Evolutionary conservation across 2,329 filamentous ascomycete species (phyloP).

Genomic region (Neodidymelliopsis sp.): DNA sequence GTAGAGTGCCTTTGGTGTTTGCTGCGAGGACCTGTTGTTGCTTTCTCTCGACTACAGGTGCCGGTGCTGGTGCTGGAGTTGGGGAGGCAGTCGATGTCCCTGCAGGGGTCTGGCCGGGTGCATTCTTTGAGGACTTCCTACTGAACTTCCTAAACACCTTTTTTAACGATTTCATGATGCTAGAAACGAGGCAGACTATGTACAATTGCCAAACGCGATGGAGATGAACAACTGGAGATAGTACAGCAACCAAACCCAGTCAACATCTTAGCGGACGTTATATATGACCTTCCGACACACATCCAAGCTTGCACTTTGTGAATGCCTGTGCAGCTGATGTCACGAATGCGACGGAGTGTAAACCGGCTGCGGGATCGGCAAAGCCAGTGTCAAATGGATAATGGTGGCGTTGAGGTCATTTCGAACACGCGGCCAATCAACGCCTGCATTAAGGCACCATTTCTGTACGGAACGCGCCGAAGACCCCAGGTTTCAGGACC

Average conservation of each 20-base stretch:
- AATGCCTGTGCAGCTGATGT: slow-evolving; percentile 44
- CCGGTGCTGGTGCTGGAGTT: slow-evolving; percentile 10
- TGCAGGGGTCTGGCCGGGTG: neutral
- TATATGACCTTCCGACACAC: slow-evolving; percentile 26
- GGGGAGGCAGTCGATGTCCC: neutral
- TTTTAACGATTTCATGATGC: slow-evolving; percentile 36
- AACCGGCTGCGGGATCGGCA: slow-evolving; percentile 31
- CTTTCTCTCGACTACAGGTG: slow-evolving; percentile 9
- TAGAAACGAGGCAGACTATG: slow-evolving; percentile 11
- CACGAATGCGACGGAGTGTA: slow-evolving; percentile 31
- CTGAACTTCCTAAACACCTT: slow-evolving; percentile 38
- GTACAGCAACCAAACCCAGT: slow-evolving; percentile 10
- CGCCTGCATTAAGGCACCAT: slow-evolving; percentile 23
- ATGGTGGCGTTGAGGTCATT: slow-evolving; percentile 29
- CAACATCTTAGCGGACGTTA: slow-evolving; percentile 13
- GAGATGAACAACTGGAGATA: neutral
- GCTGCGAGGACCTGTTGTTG: slow-evolving; percentile 38
- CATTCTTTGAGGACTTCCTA: slow-evolving; percentile 16
- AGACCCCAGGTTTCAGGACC: slow-evolving; percentile 23
- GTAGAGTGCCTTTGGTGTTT: slow-evolving; percentile 55
- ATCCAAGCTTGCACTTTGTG: slow-evolving; percentile 20
- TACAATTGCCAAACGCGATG: slow-evolving; percentile 11
- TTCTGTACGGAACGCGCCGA: slow-evolving; percentile 18
- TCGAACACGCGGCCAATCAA: slow-evolving; percentile 27
- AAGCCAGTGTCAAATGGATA: slow-evolving; percentile 20